phyloP scores from a whole-genome alignment of 495 filamentous ascomycete genomes.

The Chaetomium tenue region DNA sequence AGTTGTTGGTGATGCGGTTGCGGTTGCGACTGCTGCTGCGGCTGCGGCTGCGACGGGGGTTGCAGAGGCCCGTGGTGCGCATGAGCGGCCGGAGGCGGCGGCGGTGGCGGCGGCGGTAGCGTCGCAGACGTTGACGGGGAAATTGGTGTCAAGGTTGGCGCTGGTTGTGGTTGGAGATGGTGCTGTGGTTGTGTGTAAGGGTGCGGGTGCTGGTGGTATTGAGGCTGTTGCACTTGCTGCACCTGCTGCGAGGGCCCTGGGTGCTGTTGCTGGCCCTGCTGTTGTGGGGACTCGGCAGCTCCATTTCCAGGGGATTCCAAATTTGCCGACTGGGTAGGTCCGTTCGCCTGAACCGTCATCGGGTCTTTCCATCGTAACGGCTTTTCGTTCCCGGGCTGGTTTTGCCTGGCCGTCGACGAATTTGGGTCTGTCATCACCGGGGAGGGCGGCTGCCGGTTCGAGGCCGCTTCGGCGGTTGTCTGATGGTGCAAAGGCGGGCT shows the following conservation, averaged over 20 bases:
- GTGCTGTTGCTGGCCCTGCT: background rate
- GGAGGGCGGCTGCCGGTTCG: conserved; percentile 9
- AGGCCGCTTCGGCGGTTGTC: conserved; percentile 15
- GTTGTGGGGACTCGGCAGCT: conserved; percentile 8
- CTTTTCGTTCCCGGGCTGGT: conserved; percentile 9
- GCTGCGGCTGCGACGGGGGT: conserved; percentile 14
- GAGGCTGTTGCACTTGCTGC: conserved; percentile 10
- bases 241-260: too few relatives aligned
- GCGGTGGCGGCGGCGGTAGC: background rate
- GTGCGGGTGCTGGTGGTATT: conserved; percentile 11
- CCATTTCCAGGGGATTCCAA: background rate
- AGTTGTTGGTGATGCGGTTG: background rate
- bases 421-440: conserved; percentile 6
- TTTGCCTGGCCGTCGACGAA: background rate
- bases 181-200: conserved; percentile 8
- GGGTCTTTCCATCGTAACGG: conserved; percentile 27
- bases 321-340: conserved; percentile 23
- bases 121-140: background rate
- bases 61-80: conserved; percentile 8
- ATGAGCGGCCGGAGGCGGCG: conserved; percentile 2
- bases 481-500: conserved; percentile 20
- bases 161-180: conserved; percentile 2
- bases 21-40: background rate
- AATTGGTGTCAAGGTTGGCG: background rate
- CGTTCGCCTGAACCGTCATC: conserved; percentile 14